Evolutionary conservation across 2,329 filamentous ascomycete species (phyloP).

Genomic region (Colletotrichum musae): DNA sequence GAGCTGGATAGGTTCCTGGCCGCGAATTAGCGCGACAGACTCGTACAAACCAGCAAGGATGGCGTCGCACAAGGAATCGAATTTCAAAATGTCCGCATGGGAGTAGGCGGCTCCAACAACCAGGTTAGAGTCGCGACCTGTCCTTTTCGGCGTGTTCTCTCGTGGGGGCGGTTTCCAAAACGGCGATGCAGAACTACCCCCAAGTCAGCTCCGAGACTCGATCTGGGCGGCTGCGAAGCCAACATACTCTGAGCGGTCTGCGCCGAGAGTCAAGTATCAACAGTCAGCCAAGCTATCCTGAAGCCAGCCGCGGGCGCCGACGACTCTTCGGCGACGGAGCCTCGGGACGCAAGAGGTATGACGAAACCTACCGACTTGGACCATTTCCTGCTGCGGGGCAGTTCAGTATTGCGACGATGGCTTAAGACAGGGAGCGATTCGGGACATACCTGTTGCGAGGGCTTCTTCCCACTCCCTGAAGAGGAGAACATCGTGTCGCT

Average conservation of each 20-base stretch:
- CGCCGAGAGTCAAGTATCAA: conserved; percentile 41
- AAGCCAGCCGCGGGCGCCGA: conserved; percentile 12
- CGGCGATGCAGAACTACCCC: conserved; percentile 81
- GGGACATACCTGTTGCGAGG: conserved; percentile 76
- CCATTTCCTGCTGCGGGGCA: conserved; percentile 86
- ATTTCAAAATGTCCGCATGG: conserved; percentile 93
- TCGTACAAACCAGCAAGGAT: background rate
- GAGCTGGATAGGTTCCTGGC: conserved; percentile 71
- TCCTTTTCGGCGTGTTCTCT: conserved; percentile 67
- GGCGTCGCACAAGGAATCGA: conserved; percentile 80
- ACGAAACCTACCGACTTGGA: conserved; percentile 89
- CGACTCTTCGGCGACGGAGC: conserved; percentile 24
- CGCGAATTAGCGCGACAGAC: conserved; percentile 32
- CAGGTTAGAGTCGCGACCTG: conserved; percentile 74
- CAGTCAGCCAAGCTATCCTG: conserved; percentile 38
- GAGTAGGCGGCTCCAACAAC: conserved; percentile 97
- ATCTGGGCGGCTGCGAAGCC: conserved; percentile 45
- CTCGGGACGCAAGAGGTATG: conserved; percentile 31
- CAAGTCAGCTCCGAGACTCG: conserved; percentile 45
- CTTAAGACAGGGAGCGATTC: conserved; percentile 21
- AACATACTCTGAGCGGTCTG: conserved; percentile 76
- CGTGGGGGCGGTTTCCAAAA: conserved; percentile 83
- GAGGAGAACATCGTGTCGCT: conserved; percentile 73
- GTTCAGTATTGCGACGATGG: conserved; percentile 43
- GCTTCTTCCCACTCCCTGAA: conserved; percentile 78